Conservation (phyloP, 176 grass and related monocot genomes). For the Phoenix roebelenii region DNA sequence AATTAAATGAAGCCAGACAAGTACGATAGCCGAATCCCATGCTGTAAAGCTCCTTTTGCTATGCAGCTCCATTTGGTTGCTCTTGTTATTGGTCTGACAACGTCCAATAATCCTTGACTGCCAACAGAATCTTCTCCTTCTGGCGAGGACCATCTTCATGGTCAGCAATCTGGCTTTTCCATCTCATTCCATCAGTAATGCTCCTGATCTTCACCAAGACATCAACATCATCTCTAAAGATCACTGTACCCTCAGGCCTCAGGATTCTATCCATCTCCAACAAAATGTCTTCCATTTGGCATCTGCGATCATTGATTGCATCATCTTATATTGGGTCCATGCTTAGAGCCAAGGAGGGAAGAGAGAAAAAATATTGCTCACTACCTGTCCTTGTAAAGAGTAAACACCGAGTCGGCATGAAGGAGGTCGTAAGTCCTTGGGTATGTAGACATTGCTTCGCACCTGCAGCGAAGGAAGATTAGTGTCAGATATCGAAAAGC, state of each 20-base stretch:
- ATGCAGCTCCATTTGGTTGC: slow-evolving; percentile 14
- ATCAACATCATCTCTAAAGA: slow-evolving; percentile 80
- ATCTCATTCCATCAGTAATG: slow-evolving; percentile 70
- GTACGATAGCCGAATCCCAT: too few relatives aligned
- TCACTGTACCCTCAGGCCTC: slow-evolving; percentile 78
- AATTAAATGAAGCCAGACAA: too few relatives aligned
- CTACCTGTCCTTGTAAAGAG: slow-evolving; percentile 72
- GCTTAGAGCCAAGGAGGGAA: neutral
- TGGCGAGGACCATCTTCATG: slow-evolving; percentile 84
- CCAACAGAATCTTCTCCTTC: slow-evolving; percentile 85
- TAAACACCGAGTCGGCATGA: slow-evolving; percentile 72
- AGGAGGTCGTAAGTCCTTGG: slow-evolving; percentile 93
- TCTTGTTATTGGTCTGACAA: slow-evolving; percentile 38
- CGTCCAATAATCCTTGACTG: slow-evolving; percentile 91
- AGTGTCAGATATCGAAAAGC: neutral
- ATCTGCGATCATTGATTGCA: slow-evolving; percentile 28
- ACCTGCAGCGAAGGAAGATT: slow-evolving; percentile 44
- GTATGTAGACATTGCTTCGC: slow-evolving; percentile 89
- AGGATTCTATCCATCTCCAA: slow-evolving; percentile 89
- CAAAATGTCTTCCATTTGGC: slow-evolving; percentile 69
- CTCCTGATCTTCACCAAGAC: slow-evolving; percentile 77
- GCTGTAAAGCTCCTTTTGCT: too few relatives aligned
- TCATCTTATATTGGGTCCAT: slow-evolving; percentile 4
- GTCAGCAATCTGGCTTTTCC: slow-evolving; percentile 87
- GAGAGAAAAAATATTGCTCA: neutral